Base-by-base conservation (phyloP, 1,139 yeast genomes). In the Taphrina populina region DNA sequence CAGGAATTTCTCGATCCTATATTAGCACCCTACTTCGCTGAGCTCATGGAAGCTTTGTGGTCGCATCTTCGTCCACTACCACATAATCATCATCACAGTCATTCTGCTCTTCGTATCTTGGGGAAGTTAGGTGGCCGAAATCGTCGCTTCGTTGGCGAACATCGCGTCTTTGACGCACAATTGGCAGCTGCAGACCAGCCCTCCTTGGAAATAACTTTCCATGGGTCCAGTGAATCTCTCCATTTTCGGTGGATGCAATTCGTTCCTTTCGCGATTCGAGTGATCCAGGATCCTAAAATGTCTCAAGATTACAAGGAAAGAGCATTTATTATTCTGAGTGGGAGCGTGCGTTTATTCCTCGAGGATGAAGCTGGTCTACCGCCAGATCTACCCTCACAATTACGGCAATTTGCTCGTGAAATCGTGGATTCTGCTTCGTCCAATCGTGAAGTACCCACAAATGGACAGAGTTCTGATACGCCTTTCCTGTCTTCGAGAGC, bases 71-170 rank as follows among this genome's bases (percentile, higher is more conserved):
- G 83, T 62, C 98, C 98, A 0, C 78, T 88, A 37, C 98, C 98
- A 0, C 88, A 88, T 67, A 86, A 83, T 62, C 96, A 88, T 62
- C 92, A 84, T 65, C 96, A 90, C 64, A 84, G 96, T 19, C 99
- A 94, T 66, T 88, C 96, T 0, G 92, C 97, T 0, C 82, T 92
- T 57, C 78, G 98, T 60, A 88, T 94, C 44, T 73, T 94, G 57
- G 98, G 99, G 52, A 94, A 94, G 66, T 73, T 94, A 37, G 99
- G 99, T 34, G 99, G 99, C 1, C 78, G 98, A 67, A 92, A 92
- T 65, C 83, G 96, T 63, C 81, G 84, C 54, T 88, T 87, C 67
- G 75, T 90, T 64, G 81, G 80, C 60, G 86, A 94, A 1, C 87
- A 88, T 44, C 73, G 78, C 47, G 82, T 82, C 56, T 73, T 92